Base-by-base conservation (phyloP, 2,329 filamentous ascomycete species). In the Ambrosiella xylebori region DNA sequence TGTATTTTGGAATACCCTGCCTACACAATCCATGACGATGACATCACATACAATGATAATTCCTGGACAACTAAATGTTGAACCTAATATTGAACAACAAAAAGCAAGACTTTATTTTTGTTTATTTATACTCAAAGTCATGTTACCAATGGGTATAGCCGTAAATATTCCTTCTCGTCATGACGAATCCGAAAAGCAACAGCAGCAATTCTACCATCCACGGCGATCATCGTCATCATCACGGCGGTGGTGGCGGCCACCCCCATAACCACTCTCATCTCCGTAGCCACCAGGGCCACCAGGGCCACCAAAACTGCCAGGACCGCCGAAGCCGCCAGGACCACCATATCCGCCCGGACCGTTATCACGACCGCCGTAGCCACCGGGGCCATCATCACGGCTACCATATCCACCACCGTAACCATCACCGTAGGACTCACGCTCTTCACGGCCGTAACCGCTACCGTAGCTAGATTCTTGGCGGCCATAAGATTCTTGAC, bases 401-500 rank as follows among this genome's bases (percentile, higher is more conserved):
- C 61, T 54, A 7, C 60, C 59, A 12, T 61, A 59, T n/a, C 13
- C 41, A 41, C 63, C 62, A 54, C 63, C 62, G 51, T 58, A 62
- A 36, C 61, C 36, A n/a, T 15, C 13, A 49, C 39, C 56, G 41
- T 52, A 47, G 59, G 64, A 37, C 12, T 66, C 19, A 59, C 64
- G 36, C 6, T 66, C 58, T 61, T 68, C 50, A 39, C 27, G 50
- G 65, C 40, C 64, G 27, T 65, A 61, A 44, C 63, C 61, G 27
- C 65, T 59, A 38, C 66, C 59, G 35, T 66, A 65, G 56, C 64
- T 61, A 60, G 61, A 57, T 53, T 61, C 57, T 64, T 58, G 44
- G 35, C 55, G 49, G 36, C 60, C 62, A 54, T 66, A 62, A 38
- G 66, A 17, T 38, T 66, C 64, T 55, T 67, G 62, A 44, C 63